phyloP scores from a whole-genome alignment of 192 early-diverging fungal species.

The Cetraspora pellucida region DNA sequence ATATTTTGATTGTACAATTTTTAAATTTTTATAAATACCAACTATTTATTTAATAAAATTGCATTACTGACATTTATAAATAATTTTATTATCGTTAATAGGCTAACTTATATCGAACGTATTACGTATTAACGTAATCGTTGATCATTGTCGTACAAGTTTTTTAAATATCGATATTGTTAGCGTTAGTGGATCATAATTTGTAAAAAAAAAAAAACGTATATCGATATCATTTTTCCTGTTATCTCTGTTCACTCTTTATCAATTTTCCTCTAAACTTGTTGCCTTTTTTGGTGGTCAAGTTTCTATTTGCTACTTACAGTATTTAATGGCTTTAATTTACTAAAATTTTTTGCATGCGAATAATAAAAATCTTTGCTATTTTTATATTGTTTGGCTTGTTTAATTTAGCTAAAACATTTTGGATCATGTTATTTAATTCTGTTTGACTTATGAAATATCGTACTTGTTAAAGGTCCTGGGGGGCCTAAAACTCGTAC shows the following conservation, averaged over 20 bases:
- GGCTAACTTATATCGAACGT: no score
- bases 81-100: no score
- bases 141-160: no score
- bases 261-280: background rate
- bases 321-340: slow-evolving; percentile 59
- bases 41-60: no score
- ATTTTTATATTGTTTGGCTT: slow-evolving; percentile 57
- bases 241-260: background rate
- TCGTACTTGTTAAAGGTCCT: slow-evolving; percentile 47
- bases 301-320: slow-evolving; percentile 55
- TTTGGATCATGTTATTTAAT: slow-evolving; percentile 55
- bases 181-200: background rate
- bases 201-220: background rate
- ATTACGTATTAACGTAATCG: no score
- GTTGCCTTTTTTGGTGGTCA: slow-evolving; percentile 38
- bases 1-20: no score
- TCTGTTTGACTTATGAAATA: slow-evolving; percentile 54
- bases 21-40: no score
- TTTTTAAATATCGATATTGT: no score
- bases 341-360: slow-evolving; percentile 56
- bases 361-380: slow-evolving; percentile 46
- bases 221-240: background rate
- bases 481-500: slow-evolving; percentile 62
- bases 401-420: slow-evolving; percentile 59
- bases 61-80: no score